Conservation (phyloP, 1,284 basidiomycete genomes). For the Moesziomyces parantarcticus region DNA sequence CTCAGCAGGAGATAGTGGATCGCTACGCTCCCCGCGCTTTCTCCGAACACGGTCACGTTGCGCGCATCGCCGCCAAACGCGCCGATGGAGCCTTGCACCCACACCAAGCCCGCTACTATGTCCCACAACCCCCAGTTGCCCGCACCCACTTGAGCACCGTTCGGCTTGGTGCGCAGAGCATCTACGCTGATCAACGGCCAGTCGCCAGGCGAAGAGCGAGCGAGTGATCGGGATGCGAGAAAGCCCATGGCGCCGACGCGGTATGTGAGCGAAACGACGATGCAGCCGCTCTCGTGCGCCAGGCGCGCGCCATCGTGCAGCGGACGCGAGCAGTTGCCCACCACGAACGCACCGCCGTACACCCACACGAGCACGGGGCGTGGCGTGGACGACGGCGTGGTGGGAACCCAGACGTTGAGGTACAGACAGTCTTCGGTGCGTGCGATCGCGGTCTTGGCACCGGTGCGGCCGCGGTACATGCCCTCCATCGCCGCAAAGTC, state of each 20-base stretch:
- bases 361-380: constrained; percentile 73
- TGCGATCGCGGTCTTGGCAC: constrained; percentile 21
- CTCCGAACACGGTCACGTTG: constrained; percentile 69
- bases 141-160: constrained; percentile 5
- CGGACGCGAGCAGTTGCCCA: constrained; percentile 50
- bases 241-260: constrained; percentile 71
- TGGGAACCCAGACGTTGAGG: constrained; percentile 68
- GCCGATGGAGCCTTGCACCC: constrained; percentile 75
- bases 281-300: constrained; percentile 59
- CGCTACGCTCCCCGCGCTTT: constrained; percentile 54
- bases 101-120: constrained; percentile 73
- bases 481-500: constrained; percentile 39
- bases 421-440: constrained; percentile 72
- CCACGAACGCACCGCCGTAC: constrained; percentile 71
- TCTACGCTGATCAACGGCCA: constrained; percentile 29
- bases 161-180: constrained; percentile 17
- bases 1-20: constrained; percentile 48
- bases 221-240: constrained; percentile 70
- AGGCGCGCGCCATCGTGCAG: constrained; percentile 34
- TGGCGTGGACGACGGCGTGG: background rate
- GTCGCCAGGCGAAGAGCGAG: constrained; percentile 16
- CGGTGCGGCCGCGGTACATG: constrained; percentile 26
- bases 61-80: constrained; percentile 76
- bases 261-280: constrained; percentile 71
- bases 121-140: constrained; percentile 75